Conservation (phyloP, 768 basidiomycete genomes). For the Lactarius akahatsu region DNA sequence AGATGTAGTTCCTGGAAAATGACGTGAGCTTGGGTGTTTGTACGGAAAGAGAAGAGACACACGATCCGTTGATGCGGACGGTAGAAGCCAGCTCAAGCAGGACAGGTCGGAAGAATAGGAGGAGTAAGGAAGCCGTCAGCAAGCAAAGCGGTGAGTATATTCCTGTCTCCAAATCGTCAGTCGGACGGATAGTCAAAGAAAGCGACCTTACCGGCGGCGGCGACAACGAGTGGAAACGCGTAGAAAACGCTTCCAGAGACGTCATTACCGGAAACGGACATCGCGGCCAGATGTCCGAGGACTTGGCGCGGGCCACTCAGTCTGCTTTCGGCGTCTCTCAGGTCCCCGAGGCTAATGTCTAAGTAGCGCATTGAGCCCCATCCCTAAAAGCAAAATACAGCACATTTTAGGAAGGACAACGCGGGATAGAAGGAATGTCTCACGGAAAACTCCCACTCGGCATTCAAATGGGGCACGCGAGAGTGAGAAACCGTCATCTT, state of each 20-base stretch:
- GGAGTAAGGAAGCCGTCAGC: constrained; percentile 25
- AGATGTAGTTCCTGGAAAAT: constrained; percentile 18
- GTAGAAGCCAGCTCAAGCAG: constrained; percentile 23
- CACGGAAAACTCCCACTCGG: constrained; percentile 28
- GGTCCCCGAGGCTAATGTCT: constrained; percentile 17
- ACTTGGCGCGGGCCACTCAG: constrained; percentile 11
- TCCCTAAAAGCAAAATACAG: constrained; percentile 18
- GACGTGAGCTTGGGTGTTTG: background rate
- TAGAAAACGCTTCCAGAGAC: constrained; percentile 29
- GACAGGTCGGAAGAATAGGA: constrained; percentile 26
- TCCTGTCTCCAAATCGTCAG: constrained; percentile 12
- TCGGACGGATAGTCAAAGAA: background rate
- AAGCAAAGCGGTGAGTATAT: constrained; percentile 30
- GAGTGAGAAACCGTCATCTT: constrained; percentile 24
- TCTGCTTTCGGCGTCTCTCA: constrained; percentile 19
- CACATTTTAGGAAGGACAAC: background rate
- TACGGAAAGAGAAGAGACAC: background rate
- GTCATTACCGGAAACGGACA: constrained; percentile 28
- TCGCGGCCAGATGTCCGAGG: constrained; percentile 24
- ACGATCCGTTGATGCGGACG: constrained; percentile 26
- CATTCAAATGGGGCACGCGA: constrained; percentile 20
- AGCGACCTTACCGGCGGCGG: constrained; percentile 15
- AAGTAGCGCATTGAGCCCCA: constrained; percentile 30
- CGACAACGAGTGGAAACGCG: constrained; percentile 26
- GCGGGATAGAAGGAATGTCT: background rate